Conservation (phyloP, 768 basidiomycete genomes). For the Mycena chlorophos region DNA sequence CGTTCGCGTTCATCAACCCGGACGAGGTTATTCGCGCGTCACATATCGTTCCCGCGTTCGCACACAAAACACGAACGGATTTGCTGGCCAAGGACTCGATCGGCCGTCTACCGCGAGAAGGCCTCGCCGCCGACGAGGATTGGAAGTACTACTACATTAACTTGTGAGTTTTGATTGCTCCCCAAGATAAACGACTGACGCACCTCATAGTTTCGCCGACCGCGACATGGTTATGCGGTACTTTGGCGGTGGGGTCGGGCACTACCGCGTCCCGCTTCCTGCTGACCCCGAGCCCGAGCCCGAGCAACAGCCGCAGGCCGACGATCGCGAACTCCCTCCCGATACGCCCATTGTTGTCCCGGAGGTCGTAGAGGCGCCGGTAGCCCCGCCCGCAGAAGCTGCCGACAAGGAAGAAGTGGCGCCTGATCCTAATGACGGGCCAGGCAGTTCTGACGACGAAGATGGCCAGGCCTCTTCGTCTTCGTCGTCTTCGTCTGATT, state of each 20-base stretch:
- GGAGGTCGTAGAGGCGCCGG: not conserved
- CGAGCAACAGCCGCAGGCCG: not conserved
- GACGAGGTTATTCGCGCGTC: slow-evolving; percentile 27
- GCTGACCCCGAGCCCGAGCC: not conserved
- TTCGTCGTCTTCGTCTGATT: not conserved
- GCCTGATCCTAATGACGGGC: not conserved
- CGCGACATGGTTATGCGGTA: slow-evolving; percentile 31
- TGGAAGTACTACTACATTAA: slow-evolving; percentile 31
- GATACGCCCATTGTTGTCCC: not conserved
- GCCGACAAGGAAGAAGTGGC: not conserved
- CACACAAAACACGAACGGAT: slow-evolving; percentile 3
- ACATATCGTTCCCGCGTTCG: slow-evolving; percentile 38
- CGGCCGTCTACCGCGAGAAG: not conserved
- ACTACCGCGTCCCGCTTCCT: slow-evolving; percentile 15
- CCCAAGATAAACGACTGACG: not conserved
- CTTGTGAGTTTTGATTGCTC: slow-evolving; percentile 23
- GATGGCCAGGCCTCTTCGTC: not conserved
- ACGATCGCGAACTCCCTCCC: not conserved
- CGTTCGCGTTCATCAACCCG: slow-evolving; percentile 43
- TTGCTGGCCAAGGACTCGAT: slow-evolving; percentile 6
- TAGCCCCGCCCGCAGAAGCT: not conserved
- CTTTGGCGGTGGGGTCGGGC: slow-evolving; percentile 28
- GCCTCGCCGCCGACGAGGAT: slow-evolving; percentile 21
- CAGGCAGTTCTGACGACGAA: not conserved
- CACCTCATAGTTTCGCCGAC: slow-evolving; percentile 24